Evolutionary conservation across 2,329 filamentous ascomycete species (phyloP), one percentile per base, ranked within the genome.

Genomic region (Bimuria novae-zelandiae): DNA sequence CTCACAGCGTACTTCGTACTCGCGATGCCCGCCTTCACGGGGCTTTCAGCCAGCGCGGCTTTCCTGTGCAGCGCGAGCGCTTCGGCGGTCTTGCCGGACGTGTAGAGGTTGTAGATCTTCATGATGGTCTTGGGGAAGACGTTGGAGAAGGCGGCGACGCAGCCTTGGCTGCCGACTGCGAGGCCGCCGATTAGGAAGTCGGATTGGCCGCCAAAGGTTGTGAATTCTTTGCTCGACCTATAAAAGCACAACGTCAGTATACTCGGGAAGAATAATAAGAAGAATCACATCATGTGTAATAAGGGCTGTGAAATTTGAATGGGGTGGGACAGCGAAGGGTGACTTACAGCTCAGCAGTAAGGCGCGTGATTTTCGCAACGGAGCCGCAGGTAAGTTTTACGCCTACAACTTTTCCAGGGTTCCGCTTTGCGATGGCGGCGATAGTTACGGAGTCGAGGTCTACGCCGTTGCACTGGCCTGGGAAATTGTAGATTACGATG

Each of bases 341-440:
- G n/a, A 33, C 30, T 33, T 12, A 33, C 53, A 81, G 74, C 21
- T 74, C 72, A 1, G 80, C 78, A 0, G 80, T 77, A 3, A 91
- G 79, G 7, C 88, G 79, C 3, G 84, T 84, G 43, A 90, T 81
- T 73, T 90, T 90, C 53, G 85, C 88, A 27, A 89, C 88, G 60
- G 84, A 86, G n/a, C 87, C 88, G 65, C 88, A 90, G 2, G 87
- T 90, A 50, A 89, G 75, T 76, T 90, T 90, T 47, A 86, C 84
- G 25, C 86, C 87, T 45, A 88, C 83, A 59, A 90, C 87, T 59
- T 88, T 89, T 6, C 67, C 67, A 36, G 79, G 74, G 66, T 87
- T 83, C 3, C 59, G 58, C 54, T 79, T 72, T 11, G 82, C 80
- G 4, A 89, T 76, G 0, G 76, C 73, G 2, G 81, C 75, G 57